Percentiles rank a stretch among this genome's conserved stretches.
phyloP scores from a whole-genome alignment of 352 stramenopile species.

The Globisporangium spinosum region DNA sequence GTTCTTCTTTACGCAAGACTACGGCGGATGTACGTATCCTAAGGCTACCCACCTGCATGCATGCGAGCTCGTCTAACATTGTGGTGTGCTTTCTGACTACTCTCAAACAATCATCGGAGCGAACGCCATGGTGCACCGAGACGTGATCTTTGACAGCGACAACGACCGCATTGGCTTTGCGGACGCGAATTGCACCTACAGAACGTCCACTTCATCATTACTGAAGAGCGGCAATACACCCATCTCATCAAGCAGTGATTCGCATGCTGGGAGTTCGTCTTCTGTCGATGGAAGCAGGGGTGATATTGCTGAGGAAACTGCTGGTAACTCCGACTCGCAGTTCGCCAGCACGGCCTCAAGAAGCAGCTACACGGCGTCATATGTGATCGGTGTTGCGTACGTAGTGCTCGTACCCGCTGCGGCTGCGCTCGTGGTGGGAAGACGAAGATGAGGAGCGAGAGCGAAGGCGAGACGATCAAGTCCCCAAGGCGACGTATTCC shows the following conservation, averaged over 20 bases:
- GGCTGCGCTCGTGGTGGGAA: neutral
- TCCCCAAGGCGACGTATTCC: neutral
- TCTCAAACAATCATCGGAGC: constrained; percentile 23
- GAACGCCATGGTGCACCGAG: constrained; percentile 44
- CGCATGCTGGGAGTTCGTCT: neutral
- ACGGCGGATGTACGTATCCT: constrained; percentile 28
- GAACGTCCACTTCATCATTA: neutral
- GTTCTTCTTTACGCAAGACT: constrained; percentile 35
- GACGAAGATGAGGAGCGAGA: neutral
- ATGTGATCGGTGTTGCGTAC: neutral
- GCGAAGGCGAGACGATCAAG: neutral
- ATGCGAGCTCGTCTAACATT: neutral
- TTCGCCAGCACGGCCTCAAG: neutral
- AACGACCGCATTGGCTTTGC: constrained; percentile 45
- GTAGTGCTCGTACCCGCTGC: neutral
- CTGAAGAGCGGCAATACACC: neutral
- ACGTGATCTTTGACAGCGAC: constrained; percentile 46
- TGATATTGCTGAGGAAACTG: no score
- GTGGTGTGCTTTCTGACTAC: neutral
- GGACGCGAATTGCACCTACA: constrained; percentile 28
- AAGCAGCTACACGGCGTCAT: neutral
- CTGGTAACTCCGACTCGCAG: neutral
- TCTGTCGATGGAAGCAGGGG: neutral
- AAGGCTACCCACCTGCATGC: neutral
- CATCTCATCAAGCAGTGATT: neutral